phyloP scores from a whole-genome alignment of 345 rosid genomes.

The Salix exigua region DNA sequence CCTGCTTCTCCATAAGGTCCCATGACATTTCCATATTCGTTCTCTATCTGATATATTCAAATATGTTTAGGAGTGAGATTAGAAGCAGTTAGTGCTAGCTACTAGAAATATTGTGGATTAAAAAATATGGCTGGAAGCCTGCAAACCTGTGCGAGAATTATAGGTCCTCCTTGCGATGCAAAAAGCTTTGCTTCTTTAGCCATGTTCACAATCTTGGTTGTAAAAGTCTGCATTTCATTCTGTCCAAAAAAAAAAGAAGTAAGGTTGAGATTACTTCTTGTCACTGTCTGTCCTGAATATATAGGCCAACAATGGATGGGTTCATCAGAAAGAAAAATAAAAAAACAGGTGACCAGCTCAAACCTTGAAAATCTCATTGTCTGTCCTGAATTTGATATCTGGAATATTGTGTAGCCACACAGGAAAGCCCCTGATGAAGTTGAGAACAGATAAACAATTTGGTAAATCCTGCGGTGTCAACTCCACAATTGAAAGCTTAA shows the following conservation, averaged over 20 bases:
- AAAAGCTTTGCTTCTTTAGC: slow-evolving; percentile 49
- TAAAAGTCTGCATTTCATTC: slow-evolving; percentile 30
- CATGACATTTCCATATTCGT: slow-evolving; percentile 26
- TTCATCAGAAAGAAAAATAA: background rate
- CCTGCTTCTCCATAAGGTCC: slow-evolving; percentile 20
- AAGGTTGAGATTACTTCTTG: too few relatives aligned
- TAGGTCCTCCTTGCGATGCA: slow-evolving; percentile 64
- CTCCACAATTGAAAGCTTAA: background rate
- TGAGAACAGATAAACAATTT: background rate
- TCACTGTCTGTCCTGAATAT: too few relatives aligned
- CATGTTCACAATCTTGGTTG: slow-evolving; percentile 36
- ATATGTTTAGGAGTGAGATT: background rate
- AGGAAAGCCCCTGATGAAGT: slow-evolving; percentile 23
- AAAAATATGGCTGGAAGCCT: too few relatives aligned
- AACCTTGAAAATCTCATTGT: slow-evolving; percentile 27
- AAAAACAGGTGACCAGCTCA: background rate
- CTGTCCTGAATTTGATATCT: slow-evolving; percentile 16
- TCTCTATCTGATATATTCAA: slow-evolving; percentile 22
- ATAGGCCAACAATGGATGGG: too few relatives aligned
- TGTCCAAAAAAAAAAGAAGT: background rate
- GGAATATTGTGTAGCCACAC: slow-evolving; percentile 31
- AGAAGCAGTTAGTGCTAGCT: too few relatives aligned
- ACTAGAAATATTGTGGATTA: too few relatives aligned
- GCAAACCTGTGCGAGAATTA: slow-evolving; percentile 53
- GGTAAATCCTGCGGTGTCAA: too few relatives aligned